Evolutionary conservation across 192 early-diverging fungal species (phyloP), one percentile per base, ranked within the genome.

Genomic region (Podila verticillata): DNA sequence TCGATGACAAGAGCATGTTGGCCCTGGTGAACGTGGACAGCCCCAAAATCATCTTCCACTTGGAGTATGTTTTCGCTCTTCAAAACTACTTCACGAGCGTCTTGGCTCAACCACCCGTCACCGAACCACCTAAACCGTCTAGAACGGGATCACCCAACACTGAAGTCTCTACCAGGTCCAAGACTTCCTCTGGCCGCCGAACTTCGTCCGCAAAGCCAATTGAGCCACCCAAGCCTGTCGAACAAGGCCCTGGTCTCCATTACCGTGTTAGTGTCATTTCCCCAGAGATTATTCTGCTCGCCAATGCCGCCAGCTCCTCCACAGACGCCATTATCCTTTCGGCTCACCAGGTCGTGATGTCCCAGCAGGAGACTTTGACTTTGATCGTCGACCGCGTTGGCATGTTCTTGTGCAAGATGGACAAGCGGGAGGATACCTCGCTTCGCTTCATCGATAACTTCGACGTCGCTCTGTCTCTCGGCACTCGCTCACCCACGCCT

Each of bases 301-400:
- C 93, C 24, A 87, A 96, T 59, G 91, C 96, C 7, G 84, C 82
- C 48, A 83, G 67, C 19, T 68, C 83, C 4, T 79, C 88, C 28
- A 95, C 96, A 0, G 96, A 99, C 67, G 97, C 98, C 13, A 90
- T 99, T 47, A 84, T 96, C n/a, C 86, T 98, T 26, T 90, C 89
- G 1, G 87, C 94, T 2, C 89, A 95, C 57, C 90, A 95, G 69
- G 84, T 98, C 0, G 89, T 95, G 26, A 79, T 97, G 48, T 87
- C 91, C 7, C 93, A 95, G 64, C 93, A 96, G 72, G 86, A 91
- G 17, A 85, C 94, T 34, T 91, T 91, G 66, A 92, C 90, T 4
- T 59, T 96, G 9, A 92, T 88, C 24, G 84, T 96, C 57, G 87
- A 96, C 44, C 92, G 95, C 66, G 87, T 96, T 48, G 94, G 95